A percentile compares a stretch with the other conserved stretches of the same genome.
Conservation (phyloP, 495 filamentous ascomycete genomes). For the Achaetomiella virescens region DNA sequence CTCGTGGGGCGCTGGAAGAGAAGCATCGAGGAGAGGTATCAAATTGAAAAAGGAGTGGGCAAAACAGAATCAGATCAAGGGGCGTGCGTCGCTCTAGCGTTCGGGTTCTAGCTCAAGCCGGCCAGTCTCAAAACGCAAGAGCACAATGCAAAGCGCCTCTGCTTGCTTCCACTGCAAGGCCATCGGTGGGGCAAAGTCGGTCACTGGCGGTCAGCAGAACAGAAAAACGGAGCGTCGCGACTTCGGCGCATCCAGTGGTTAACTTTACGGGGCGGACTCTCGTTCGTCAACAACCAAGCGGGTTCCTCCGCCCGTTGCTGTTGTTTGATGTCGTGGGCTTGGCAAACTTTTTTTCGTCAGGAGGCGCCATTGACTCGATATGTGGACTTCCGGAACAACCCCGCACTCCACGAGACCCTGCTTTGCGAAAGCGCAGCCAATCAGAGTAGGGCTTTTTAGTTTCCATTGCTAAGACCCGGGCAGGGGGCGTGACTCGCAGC, state of each 20-base stretch:
- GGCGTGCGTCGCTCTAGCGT: not conserved
- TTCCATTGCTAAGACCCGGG: no score
- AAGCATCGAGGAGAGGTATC: not conserved
- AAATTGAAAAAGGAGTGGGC: not conserved
- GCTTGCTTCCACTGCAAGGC: not conserved
- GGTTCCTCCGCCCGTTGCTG: no score
- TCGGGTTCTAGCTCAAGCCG: not conserved
- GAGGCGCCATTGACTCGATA: not conserved
- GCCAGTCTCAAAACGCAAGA: not conserved
- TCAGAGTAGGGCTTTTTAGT: not conserved
- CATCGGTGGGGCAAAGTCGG: not conserved
- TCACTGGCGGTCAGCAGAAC: not conserved
- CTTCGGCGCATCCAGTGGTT: not conserved
- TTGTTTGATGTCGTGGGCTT: no score
- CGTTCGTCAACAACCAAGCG: no score
- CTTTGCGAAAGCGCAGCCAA: not conserved
- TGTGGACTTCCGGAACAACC: not conserved
- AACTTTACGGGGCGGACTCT: no score
- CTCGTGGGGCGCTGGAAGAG: not conserved
- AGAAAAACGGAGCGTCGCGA: not conserved
- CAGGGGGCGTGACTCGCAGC: no score
- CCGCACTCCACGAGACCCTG: not conserved
- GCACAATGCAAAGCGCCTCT: slow-evolving; percentile 5
- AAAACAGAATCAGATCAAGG: not conserved
- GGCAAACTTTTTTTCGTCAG: no score